Base-by-base conservation (phyloP, 2,329 filamentous ascomycete genomes). In the Diaporthe aspalathi region DNA sequence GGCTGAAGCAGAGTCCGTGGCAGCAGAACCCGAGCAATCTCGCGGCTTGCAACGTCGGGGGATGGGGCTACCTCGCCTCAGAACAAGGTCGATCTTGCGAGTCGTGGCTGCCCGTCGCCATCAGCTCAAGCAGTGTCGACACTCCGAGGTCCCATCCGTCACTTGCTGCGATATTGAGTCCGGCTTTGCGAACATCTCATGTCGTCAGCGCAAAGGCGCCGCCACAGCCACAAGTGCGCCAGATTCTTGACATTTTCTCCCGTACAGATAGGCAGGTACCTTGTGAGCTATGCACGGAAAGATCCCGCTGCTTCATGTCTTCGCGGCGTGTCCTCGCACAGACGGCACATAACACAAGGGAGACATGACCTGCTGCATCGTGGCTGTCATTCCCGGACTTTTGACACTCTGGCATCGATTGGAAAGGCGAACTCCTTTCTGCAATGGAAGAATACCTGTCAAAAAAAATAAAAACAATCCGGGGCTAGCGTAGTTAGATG, bases 191-290 rank as follows among this genome's bases (percentile, higher is more conserved):
- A 29, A 49, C 16, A 56, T 65, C 29, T 32, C 16, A 56, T 65
- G 43, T 32, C 60, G 45, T 65, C 45, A 47, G 60, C 45, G 45
- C n/a, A 38, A 65, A 24, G 43, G 45, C 45, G 45, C 45, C 60
- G 60, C 29, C 27, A 65, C 43, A 50, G 60, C 45, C 29, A 24
- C n/a, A 38, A 50, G 45, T 20, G 60, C 29, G 27, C 45, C 60
- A 50, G 35, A 50, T 8, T 43, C 22, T 38, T 29, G 29, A 22
- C 5, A 17, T 38, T 7, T 9, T 22, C 43, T 24, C 27, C 43
- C 20, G 24, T 22, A 17, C 32, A 35, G n/a, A n/a, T n/a, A n/a
- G n/a, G n/a, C n/a, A n/a, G 35, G 35, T 38, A 38, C 20, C 60
- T 38, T 65, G 14, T 3, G 17, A 65, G 29, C 43, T n/a, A 20